Evolutionary conservation across 2,329 filamentous ascomycete genomes (phyloP).

Genomic region (Penicillium sp.): DNA sequence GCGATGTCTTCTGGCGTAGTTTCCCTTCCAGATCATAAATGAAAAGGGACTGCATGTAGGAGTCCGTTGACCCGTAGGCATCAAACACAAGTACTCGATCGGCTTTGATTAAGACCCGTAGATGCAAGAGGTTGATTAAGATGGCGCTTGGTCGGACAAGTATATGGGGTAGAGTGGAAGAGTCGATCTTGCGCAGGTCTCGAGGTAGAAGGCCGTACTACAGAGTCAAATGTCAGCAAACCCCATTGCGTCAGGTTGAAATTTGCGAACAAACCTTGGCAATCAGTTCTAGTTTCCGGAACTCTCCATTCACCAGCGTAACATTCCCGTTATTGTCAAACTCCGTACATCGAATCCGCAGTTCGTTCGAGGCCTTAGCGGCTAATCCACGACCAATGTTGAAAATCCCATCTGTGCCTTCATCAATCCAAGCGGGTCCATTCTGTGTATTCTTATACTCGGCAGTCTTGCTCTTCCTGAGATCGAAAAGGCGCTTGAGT

Average conservation of each 20-base stretch:
- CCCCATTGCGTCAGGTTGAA: too few relatives aligned
- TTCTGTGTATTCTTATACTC: slow-evolving; percentile 52
- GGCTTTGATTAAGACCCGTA: slow-evolving; percentile 92
- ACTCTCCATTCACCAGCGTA: slow-evolving; percentile 89
- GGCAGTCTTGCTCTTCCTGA: slow-evolving; percentile 33
- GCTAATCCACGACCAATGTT: slow-evolving; percentile 68
- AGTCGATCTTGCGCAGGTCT: slow-evolving; percentile 96
- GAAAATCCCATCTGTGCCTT: slow-evolving; percentile 61
- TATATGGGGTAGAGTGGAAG: slow-evolving; percentile 91
- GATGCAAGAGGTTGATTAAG: slow-evolving; percentile 91
- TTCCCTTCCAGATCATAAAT: slow-evolving; percentile 97
- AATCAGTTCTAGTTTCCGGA: slow-evolving; percentile 96
- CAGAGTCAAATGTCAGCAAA: slow-evolving; percentile 71
- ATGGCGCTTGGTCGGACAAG: slow-evolving; percentile 91
- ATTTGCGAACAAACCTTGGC: slow-evolving; percentile 68
- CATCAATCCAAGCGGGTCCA: slow-evolving; percentile 59
- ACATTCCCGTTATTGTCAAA: slow-evolving; percentile 91
- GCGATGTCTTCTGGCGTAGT: slow-evolving; percentile 73
- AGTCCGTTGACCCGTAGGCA: slow-evolving; percentile 90
- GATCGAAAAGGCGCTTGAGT: slow-evolving; percentile 38
- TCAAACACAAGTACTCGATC: slow-evolving; percentile 95
- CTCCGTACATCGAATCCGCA: slow-evolving; percentile 88
- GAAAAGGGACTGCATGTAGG: slow-evolving; percentile 93
- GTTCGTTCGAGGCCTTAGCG: slow-evolving; percentile 77
- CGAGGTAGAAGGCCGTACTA: slow-evolving; percentile 90